Base-by-base conservation (phyloP, 371 early-diverging fungal species). In the Apophysomyces trapeziformis region DNA sequence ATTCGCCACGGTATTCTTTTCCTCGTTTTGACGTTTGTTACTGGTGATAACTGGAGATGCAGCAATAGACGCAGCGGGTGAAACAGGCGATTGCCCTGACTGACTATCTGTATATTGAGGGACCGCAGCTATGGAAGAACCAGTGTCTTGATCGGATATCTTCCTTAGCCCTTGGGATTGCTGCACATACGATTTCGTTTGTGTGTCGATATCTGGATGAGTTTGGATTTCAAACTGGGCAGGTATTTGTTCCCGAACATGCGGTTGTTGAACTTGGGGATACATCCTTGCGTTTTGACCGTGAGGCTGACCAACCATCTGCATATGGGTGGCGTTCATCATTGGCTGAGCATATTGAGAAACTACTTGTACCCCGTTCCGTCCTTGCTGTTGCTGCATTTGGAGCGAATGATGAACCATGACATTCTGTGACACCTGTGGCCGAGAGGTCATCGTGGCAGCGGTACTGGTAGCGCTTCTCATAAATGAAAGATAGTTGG, bases 401-500 rank as follows among this genome's bases (percentile, higher is more conserved):
- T 45, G 46, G 6, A 18, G 46, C 16, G 46, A 18, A 7, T n/a
- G n/a, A 45, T 45, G 13, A 18, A n/a, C 16, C 46, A 16, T 45
- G 46, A 45, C 13, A 13, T 45, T 45, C 2, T 26, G 32, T 45
- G 46, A 45, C 46, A 16, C 16, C n/a, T 45, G 46, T 13, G 13
- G 16, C 5, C 16, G 46, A 13, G 13, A 18, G 16, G 46, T 13
- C 13, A 45, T 45, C 16, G 16, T 18, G 16, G 46, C n/a, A 18
- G 16, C 16, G 13, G 46, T 7, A 45, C n/a, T n/a, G 13, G 13
- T 45, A 18, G 5, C 6, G 46, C 13, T 45, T 13, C 13, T 62
- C 38, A 45, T 57, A 11, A 84, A 74, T 73, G 68, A 44, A 61
- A 84, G 84, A 44, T 84, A 87, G 0, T 78, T 71, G 38, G 65